phyloP scores from a whole-genome alignment of 148 eudicot species.

The Pharnaceum exiguum region DNA sequence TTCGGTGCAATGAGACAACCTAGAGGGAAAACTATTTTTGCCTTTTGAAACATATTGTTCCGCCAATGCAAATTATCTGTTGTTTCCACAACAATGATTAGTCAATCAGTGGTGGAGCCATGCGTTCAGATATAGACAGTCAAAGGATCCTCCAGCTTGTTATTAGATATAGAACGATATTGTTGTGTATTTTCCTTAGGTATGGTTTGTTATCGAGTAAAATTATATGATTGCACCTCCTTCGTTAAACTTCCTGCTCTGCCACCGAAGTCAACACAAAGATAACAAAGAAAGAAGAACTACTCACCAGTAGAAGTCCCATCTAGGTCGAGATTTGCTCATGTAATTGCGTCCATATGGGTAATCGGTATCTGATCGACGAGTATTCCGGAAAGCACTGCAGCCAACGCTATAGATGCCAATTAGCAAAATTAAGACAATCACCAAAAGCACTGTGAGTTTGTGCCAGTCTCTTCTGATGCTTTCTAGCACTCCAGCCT shows the following conservation, averaged over 20 bases:
- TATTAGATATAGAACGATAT: too few species aligned
- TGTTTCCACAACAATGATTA: too few species aligned
- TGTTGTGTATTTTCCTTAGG: too few species aligned
- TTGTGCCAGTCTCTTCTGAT: conserved; percentile 72
- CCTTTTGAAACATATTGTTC: too few species aligned
- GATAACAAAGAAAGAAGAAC: neutral
- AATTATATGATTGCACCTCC: neutral
- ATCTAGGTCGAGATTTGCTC: conserved; percentile 79
- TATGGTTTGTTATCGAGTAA: too few species aligned
- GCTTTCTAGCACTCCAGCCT: conserved; percentile 75
- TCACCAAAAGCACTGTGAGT: conserved; percentile 66
- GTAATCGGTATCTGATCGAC: conserved; percentile 59
- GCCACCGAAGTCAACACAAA: neutral
- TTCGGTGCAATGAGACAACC: too few species aligned
- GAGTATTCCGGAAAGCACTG: conserved; percentile 73
- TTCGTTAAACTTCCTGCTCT: neutral
- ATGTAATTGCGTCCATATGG: conserved; percentile 71
- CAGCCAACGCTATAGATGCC: conserved; percentile 74
- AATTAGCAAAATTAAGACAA: conserved; percentile 60
- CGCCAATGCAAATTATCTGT: too few species aligned
- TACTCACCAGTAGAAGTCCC: conserved; percentile 79
- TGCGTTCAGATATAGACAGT: too few species aligned
- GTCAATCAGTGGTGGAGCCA: too few species aligned
- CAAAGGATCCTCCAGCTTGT: too few species aligned
- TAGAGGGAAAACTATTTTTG: too few species aligned